phyloP scores from a whole-genome alignment of 2,329 filamentous ascomycete species.

The Pochonia chlamydosporia region DNA sequence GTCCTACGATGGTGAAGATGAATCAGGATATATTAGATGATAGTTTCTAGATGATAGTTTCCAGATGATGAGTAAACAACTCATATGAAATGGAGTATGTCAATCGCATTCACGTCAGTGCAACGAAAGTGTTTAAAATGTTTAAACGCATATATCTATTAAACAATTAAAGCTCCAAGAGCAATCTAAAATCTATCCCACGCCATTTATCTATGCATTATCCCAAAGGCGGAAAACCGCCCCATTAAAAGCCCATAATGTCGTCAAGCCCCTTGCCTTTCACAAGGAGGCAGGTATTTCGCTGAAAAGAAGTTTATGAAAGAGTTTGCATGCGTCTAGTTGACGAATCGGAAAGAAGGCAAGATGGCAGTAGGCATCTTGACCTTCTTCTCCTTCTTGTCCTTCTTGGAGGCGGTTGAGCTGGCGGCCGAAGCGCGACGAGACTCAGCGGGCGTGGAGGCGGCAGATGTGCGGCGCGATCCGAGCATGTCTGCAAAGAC shows the following conservation, averaged over 20 bases:
- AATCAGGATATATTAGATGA: slow-evolving; percentile 56
- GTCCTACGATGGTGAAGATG: slow-evolving; percentile 61
- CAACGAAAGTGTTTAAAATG: too few species aligned
- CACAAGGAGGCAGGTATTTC: too few species aligned
- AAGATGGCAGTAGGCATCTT: slow-evolving; percentile 6
- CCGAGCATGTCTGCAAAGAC: slow-evolving; percentile 8
- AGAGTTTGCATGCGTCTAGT: neutral
- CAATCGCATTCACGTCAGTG: too few species aligned
- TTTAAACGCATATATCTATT: too few species aligned
- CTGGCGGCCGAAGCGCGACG: slow-evolving; percentile 4
- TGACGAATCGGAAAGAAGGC: slow-evolving; percentile 9
- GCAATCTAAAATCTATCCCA: too few species aligned
- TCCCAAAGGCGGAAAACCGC: too few species aligned
- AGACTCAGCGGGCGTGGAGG: neutral
- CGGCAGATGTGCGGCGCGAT: slow-evolving; percentile 7
- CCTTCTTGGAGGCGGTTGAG: slow-evolving; percentile 3
- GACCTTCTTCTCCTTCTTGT: slow-evolving; percentile 5
- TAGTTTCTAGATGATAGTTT: slow-evolving; percentile 42
- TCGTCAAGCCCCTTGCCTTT: too few species aligned
- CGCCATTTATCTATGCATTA: too few species aligned
- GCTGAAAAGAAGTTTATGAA: neutral
- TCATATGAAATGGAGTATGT: too few species aligned
- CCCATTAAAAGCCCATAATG: too few species aligned
- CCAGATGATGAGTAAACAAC: too few species aligned
- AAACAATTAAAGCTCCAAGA: too few species aligned